Percentiles rank a stretch among this genome's conserved stretches.
These are phyloP conservation scores for Aspergillus ustus DNA, from an alignment of 2,329 filamentous ascomycete genomes.

Conservation along the genomic window DNA sequence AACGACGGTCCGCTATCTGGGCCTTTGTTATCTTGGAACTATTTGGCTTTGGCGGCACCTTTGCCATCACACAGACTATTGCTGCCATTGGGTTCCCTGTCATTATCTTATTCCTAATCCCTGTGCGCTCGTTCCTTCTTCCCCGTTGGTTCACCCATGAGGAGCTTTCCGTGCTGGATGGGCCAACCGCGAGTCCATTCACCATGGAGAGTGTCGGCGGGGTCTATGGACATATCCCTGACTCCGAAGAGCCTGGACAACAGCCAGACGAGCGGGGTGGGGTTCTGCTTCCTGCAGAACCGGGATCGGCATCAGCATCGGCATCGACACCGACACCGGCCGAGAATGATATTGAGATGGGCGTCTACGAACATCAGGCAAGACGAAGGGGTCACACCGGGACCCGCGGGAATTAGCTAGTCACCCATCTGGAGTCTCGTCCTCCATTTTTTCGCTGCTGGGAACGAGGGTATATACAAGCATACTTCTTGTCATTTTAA, in stretches of 20 bases:
- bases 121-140: constrained; percentile 66
- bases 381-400: constrained; percentile 36
- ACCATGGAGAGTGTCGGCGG: constrained; percentile 78
- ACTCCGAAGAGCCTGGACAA: constrained; percentile 14
- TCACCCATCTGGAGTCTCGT: background rate
- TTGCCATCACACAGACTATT: constrained; percentile 82
- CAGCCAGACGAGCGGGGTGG: constrained; percentile 18
- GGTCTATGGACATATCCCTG: constrained; percentile 54
- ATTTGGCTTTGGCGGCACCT: constrained; percentile 74
- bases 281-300: constrained; percentile 25
- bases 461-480: background rate
- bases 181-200: constrained; percentile 74
- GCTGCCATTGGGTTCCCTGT: constrained; percentile 81
- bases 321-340: constrained; percentile 31
- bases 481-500: background rate
- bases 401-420: constrained; percentile 21
- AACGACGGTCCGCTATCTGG: constrained; percentile 71
- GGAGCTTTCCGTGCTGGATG: constrained; percentile 69
- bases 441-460: too few species aligned
- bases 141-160: constrained; percentile 63
- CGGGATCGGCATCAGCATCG: constrained; percentile 27
- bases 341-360: constrained; percentile 47
- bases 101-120: constrained; percentile 72
- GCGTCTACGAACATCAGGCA: constrained; percentile 42
- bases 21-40: constrained; percentile 71